Evolutionary conservation across 2,329 filamentous ascomycete species (phyloP).

Genomic region (Trichoderma semiorbis): DNA sequence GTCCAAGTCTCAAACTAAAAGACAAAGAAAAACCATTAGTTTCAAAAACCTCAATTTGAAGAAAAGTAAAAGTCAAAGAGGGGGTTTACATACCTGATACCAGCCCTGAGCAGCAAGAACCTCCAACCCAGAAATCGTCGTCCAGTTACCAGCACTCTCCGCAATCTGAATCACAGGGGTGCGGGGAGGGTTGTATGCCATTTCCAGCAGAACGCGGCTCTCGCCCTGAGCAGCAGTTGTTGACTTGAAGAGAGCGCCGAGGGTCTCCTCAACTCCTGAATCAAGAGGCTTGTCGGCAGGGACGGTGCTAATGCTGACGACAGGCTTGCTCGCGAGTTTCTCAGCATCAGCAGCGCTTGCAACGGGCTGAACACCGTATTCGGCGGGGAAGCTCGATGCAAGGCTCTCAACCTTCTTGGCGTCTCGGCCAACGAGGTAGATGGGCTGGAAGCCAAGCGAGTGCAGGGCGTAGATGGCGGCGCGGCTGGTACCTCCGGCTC

Average conservation of each 20-base stretch:
- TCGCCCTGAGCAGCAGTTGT: slow-evolving; percentile 28
- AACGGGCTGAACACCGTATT: slow-evolving; percentile 69
- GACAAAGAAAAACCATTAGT: not conserved
- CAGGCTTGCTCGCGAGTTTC: slow-evolving; percentile 46
- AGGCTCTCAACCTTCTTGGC: slow-evolving; percentile 64
- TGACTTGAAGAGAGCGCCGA: slow-evolving; percentile 48
- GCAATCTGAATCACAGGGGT: slow-evolving; percentile 86
- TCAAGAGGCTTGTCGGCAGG: slow-evolving; percentile 86
- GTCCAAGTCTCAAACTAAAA: not conserved
- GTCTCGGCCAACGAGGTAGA: slow-evolving; percentile 83
- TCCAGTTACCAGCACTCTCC: slow-evolving; percentile 68
- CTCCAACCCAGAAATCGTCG: slow-evolving; percentile 80
- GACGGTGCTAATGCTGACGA: slow-evolving; percentile 83
- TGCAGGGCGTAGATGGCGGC: slow-evolving; percentile 88
- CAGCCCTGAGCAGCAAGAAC: slow-evolving; percentile 85
- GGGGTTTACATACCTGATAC: slow-evolving; percentile 65
- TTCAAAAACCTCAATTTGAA: not conserved
- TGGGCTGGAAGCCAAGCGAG: slow-evolving; percentile 75
- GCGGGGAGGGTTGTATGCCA: slow-evolving; percentile 89
- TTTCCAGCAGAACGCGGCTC: slow-evolving; percentile 68
- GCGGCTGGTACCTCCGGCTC: slow-evolving; percentile 86
- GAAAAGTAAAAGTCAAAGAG: not conserved
- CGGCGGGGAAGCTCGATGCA: slow-evolving; percentile 66
- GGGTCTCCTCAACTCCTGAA: slow-evolving; percentile 59
- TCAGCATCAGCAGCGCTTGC: slow-evolving; percentile 46